Conservation (phyloP, 768 basidiomycete species). For the Infundibulicybe gibba region DNA sequence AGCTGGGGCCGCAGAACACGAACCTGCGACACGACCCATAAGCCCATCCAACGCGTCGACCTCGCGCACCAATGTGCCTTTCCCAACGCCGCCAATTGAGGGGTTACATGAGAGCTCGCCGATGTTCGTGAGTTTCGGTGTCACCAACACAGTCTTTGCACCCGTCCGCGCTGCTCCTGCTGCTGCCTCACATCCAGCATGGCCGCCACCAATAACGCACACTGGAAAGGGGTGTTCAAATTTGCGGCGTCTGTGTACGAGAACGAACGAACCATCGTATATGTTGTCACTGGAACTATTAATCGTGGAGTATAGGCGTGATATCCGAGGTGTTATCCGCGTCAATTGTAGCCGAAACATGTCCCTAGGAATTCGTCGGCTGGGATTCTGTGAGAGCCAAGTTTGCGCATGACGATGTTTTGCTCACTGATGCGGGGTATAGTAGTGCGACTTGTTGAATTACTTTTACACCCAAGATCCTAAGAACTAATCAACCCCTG, state of each 20-base stretch:
- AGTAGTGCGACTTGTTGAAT: too few species aligned
- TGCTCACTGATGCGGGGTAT: too few species aligned
- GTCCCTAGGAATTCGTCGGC: too few species aligned
- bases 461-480: too few species aligned
- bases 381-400: too few species aligned
- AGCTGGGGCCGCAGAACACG: slow-evolving; percentile 11
- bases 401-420: too few species aligned
- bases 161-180: slow-evolving; percentile 82
- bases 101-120: slow-evolving; percentile 90
- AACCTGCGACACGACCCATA: slow-evolving; percentile 81
- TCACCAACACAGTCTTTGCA: slow-evolving; percentile 76
- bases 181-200: slow-evolving; percentile 92
- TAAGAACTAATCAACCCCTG: too few species aligned
- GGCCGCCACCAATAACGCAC: slow-evolving; percentile 88
- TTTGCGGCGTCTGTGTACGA: neutral
- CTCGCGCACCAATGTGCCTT: slow-evolving; percentile 88
- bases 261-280: slow-evolving; percentile 11
- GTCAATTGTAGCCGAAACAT: too few species aligned
- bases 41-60: slow-evolving; percentile 89
- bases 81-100: slow-evolving; percentile 88
- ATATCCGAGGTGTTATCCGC: too few species aligned
- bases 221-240: slow-evolving; percentile 31
- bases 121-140: slow-evolving; percentile 77
- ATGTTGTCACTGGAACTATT: too few species aligned
- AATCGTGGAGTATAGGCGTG: too few species aligned